Evolutionary conservation across 768 basidiomycete species (phyloP).

Genomic region (Megacollybia marginata): DNA sequence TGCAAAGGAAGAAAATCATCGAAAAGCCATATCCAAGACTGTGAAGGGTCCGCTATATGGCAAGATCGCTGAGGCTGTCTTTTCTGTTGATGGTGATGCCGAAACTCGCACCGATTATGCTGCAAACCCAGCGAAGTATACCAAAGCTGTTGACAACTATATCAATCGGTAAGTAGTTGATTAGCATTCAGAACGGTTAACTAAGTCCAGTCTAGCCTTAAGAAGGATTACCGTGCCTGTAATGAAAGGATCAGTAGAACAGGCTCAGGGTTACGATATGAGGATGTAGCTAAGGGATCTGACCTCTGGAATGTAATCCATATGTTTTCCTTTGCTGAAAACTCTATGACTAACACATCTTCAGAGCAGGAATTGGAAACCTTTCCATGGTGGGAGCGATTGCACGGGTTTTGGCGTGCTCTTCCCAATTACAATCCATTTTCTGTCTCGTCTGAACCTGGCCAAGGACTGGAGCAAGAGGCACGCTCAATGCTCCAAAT

Average conservation of each 20-base stretch:
- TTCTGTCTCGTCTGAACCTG: not conserved
- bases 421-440: not conserved
- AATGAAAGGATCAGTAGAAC: conserved; percentile 3
- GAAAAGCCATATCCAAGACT: not conserved
- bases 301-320: conserved; percentile 2
- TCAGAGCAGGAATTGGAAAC: not conserved
- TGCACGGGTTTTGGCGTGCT: conserved; percentile 1
- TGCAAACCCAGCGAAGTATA: not conserved
- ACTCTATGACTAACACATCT: not conserved
- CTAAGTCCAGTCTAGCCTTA: not conserved
- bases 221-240: not conserved
- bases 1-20: not conserved
- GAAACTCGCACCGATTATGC: not conserved
- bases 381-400: conserved; percentile 2
- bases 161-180: not conserved
- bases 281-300: conserved; percentile 1
- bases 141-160: not conserved
- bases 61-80: conserved; percentile 2
- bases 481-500: not conserved
- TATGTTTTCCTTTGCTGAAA: not conserved
- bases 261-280: conserved; percentile 1
- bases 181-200: not conserved
- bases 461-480: too few relatives aligned
- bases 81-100: not conserved
- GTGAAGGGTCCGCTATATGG: not conserved